phyloP scores from a whole-genome alignment of 1,284 basidiomycete species.

The Trichosporon ovoides region DNA sequence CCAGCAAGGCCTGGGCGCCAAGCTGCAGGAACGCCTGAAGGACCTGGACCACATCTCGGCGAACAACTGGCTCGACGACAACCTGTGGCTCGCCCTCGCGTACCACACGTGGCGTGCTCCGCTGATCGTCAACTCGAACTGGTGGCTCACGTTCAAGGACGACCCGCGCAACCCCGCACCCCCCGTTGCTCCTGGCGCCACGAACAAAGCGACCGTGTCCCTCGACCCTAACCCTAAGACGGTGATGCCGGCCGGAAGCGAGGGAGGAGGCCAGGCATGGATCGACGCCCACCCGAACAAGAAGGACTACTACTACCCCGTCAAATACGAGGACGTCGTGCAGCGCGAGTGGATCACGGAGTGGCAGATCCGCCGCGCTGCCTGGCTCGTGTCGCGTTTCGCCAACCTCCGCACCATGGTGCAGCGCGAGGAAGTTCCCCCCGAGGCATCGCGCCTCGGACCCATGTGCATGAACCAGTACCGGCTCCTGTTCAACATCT shows the following conservation, averaged over 20 bases:
- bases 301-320: slow-evolving; percentile 36
- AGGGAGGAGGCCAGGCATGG: slow-evolving; percentile 39
- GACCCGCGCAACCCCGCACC: slow-evolving; percentile 51
- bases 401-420: slow-evolving; percentile 72
- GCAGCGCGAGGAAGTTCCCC: slow-evolving; percentile 51
- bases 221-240: slow-evolving; percentile 28
- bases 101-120: slow-evolving; percentile 89
- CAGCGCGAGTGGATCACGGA: slow-evolving; percentile 57
- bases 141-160: slow-evolving; percentile 82
- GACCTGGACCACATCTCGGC: slow-evolving; percentile 80
- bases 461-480: slow-evolving; percentile 59
- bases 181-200: slow-evolving; percentile 26
- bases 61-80: slow-evolving; percentile 93
- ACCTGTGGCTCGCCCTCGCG: slow-evolving; percentile 83
- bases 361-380: slow-evolving; percentile 81
- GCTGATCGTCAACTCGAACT: slow-evolving; percentile 86
- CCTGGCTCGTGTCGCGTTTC: slow-evolving; percentile 73
- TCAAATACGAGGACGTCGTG: slow-evolving; percentile 36
- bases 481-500: slow-evolving; percentile 65
- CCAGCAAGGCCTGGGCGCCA: slow-evolving; percentile 59
- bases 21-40: slow-evolving; percentile 72
- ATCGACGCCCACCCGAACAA: slow-evolving; percentile 52
- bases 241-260: slow-evolving; percentile 21
- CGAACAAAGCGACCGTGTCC: slow-evolving; percentile 12
- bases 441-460: slow-evolving; percentile 54